Evolutionary conservation across 23 red algal species (phyloP).

Genomic region (Gracilaria caudata): DNA sequence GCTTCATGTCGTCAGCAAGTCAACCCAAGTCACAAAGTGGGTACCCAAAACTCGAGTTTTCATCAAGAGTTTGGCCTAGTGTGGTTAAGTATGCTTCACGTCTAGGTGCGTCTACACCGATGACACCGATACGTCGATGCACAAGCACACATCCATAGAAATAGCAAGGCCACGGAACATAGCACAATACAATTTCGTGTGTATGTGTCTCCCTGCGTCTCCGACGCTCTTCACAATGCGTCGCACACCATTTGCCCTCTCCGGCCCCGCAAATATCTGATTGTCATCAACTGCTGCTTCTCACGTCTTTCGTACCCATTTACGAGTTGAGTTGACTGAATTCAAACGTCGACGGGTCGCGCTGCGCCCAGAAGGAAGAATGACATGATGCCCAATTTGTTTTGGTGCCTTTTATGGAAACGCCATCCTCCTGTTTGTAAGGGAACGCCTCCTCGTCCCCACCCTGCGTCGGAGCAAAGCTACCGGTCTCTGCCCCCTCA

Average conservation of each 20-base stretch:
- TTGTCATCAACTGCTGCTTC: neutral
- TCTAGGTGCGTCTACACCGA: no score
- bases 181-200: neutral
- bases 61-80: no score
- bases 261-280: neutral
- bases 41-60: no score
- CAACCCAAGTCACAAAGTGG: no score
- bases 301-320: neutral
- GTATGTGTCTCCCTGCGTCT: neutral
- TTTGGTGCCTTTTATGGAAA: constrained; percentile 4
- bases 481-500: neutral
- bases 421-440: neutral
- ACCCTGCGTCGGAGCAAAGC: neutral
- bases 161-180: neutral
- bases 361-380: neutral
- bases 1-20: no score
- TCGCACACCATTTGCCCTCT: no score
- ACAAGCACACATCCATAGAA: neutral
- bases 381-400: neutral
- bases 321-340: neutral
- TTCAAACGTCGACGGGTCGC: neutral
- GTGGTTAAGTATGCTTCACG: no score
- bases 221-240: neutral
- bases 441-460: neutral
- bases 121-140: neutral